A percentile compares a stretch with the other conserved stretches of the same genome.
Evolutionary conservation across 1,284 basidiomycete species (phyloP).

Genomic region (Ganoderma lingzhi): DNA sequence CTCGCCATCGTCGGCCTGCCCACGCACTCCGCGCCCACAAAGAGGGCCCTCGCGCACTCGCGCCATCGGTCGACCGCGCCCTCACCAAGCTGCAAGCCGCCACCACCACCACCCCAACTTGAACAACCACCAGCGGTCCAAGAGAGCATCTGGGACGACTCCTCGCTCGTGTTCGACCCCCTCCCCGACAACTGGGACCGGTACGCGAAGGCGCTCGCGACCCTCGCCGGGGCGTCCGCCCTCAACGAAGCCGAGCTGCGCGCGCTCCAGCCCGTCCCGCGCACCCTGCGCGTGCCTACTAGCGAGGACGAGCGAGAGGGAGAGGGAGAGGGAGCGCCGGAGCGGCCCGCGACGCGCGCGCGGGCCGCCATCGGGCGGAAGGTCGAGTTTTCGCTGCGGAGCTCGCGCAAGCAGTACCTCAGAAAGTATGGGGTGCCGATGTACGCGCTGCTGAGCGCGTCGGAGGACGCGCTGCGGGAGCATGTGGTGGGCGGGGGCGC

Average conservation of each 20-base stretch:
- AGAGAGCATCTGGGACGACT: neutral
- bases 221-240: slow-evolving; percentile 22
- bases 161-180: neutral
- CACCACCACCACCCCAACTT: neutral
- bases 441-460: slow-evolving; percentile 24
- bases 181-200: slow-evolving; percentile 14
- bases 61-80: slow-evolving; percentile 4
- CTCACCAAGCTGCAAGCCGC: neutral
- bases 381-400: slow-evolving; percentile 22
- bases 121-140: neutral
- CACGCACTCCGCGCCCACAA: neutral
- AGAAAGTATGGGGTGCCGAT: slow-evolving; percentile 23
- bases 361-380: slow-evolving; percentile 15
- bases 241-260: slow-evolving; percentile 16
- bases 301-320: neutral
- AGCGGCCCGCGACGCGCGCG: slow-evolving; percentile 24
- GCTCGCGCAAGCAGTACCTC: slow-evolving; percentile 1
- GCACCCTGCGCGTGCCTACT: neutral
- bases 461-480: slow-evolving; percentile 15
- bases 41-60: neutral
- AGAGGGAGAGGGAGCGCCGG: neutral
- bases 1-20: neutral
- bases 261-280: slow-evolving; percentile 24
- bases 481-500: slow-evolving; percentile 8
- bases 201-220: slow-evolving; percentile 24